Conservation (phyloP, 2,329 filamentous ascomycete species). For the Amauroascus niger region DNA sequence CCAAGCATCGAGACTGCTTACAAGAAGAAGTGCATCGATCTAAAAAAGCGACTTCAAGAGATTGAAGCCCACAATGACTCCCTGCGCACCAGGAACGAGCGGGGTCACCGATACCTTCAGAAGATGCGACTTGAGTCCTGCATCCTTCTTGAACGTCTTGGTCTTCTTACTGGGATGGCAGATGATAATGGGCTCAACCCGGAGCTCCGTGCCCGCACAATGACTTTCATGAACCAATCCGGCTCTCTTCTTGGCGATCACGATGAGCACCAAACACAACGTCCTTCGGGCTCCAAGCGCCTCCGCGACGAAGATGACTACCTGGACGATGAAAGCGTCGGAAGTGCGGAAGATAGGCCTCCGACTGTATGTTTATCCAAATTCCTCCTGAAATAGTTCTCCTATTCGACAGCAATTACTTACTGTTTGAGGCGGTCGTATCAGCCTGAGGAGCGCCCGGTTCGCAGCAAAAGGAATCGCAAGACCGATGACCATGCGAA, state of each 20-base stretch:
- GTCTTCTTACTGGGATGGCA: constrained; percentile 35
- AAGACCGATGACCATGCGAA: constrained; percentile 31
- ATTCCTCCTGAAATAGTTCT: not conserved
- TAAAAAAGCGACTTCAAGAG: constrained; percentile 83
- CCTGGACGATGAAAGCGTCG: constrained; percentile 37
- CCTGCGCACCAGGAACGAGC: constrained; percentile 64
- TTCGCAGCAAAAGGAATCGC: constrained; percentile 37
- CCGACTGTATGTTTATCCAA: constrained; percentile 30
- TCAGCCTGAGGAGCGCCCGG: constrained; percentile 40
- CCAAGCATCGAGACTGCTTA: constrained; percentile 94
- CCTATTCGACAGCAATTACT: not conserved
- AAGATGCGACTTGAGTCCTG: constrained; percentile 65
- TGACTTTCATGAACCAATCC: constrained; percentile 27
- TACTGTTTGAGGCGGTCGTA: not conserved
- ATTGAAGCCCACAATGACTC: constrained; percentile 87
- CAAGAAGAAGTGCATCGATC: constrained; percentile 88
- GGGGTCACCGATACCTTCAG: constrained; percentile 75
- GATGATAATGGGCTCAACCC: constrained; percentile 26
- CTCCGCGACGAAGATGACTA: constrained; percentile 21
- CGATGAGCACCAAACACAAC: constrained; percentile 3
- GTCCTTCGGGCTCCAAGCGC: constrained; percentile 7
- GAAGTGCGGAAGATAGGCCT: constrained; percentile 37
- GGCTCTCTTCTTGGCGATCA: constrained; percentile 8
- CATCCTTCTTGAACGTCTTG: constrained; percentile 35
- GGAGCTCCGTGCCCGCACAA: constrained; percentile 31